Evolutionary conservation across 1,284 basidiomycete genomes (phyloP).

Genomic region (Malassezia sp.): DNA sequence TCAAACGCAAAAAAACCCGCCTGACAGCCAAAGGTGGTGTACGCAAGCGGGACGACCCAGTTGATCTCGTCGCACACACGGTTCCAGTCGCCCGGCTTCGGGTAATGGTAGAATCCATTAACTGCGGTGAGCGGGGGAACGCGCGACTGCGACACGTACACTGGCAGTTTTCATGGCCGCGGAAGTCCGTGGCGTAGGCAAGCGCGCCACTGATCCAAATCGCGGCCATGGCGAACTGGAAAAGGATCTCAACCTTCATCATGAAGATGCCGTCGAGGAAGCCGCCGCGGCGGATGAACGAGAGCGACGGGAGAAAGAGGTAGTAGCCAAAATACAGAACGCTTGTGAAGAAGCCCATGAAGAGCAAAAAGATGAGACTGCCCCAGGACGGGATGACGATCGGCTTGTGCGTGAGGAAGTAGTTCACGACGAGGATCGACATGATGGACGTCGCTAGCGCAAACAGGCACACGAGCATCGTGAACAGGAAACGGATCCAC

Average conservation of each 20-base stretch:
- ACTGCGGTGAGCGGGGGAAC: no score
- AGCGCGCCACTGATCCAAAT: slow-evolving; percentile 47
- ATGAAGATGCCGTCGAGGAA: slow-evolving; percentile 42
- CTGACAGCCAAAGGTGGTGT: slow-evolving; percentile 47
- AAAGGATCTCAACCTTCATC: slow-evolving; percentile 44
- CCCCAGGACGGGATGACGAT: slow-evolving; percentile 47
- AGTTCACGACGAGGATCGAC: slow-evolving; percentile 38
- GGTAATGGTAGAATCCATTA: slow-evolving; percentile 48
- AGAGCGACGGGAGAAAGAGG: slow-evolving; percentile 42
- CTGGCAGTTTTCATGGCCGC: slow-evolving; percentile 45
- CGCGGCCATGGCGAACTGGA: slow-evolving; percentile 43
- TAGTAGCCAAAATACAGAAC: slow-evolving; percentile 47
- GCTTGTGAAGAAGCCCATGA: slow-evolving; percentile 45
- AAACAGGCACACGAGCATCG: slow-evolving; percentile 35
- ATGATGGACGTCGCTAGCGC: slow-evolving; percentile 39
- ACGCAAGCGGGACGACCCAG: slow-evolving; percentile 42
- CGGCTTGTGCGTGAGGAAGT: slow-evolving; percentile 46
- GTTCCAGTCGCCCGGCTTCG: slow-evolving; percentile 44
- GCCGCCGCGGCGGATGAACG: slow-evolving; percentile 42
- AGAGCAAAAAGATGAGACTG: slow-evolving; percentile 46
- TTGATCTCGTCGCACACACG: slow-evolving; percentile 47
- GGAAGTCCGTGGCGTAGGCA: slow-evolving; percentile 44
- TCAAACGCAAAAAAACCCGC: slow-evolving; percentile 37
- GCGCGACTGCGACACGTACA: no score
- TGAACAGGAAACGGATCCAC: slow-evolving; percentile 36